phyloP scores from a whole-genome alignment of 1,284 basidiomycete genomes.

The Ceratorhiza oryzae-sativae region DNA sequence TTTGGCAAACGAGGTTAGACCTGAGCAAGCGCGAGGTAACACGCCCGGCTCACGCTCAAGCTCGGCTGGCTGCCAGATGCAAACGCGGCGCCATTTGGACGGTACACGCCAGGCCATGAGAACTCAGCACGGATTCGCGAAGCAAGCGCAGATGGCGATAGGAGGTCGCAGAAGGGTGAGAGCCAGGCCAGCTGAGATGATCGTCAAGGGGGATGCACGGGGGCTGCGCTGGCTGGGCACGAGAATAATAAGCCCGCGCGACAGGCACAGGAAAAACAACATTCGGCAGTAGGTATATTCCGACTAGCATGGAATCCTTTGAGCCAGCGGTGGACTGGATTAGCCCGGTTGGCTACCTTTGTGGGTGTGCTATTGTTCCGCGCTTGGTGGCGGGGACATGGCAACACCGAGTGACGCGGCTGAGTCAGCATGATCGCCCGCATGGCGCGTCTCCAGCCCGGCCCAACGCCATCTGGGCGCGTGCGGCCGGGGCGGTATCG shows the following conservation, averaged over 20 bases:
- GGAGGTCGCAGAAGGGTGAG: background rate
- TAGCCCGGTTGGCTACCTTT: no score
- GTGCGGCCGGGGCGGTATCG: no score
- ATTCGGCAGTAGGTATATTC: conserved; percentile 11
- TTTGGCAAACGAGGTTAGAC: conserved; percentile 18
- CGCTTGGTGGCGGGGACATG: conserved; percentile 3
- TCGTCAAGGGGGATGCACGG: conserved; percentile 7
- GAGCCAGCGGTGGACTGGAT: no score
- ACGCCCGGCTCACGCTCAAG: conserved; percentile 20
- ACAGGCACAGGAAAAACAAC: conserved; percentile 29
- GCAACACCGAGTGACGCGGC: no score
- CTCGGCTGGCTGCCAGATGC: conserved; percentile 35
- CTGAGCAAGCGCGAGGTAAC: background rate
- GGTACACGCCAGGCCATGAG: conserved; percentile 26
- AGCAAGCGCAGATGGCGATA: background rate
- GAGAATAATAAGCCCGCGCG: conserved; percentile 30
- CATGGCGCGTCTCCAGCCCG: no score
- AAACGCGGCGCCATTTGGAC: conserved; percentile 20
- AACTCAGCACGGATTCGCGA: conserved; percentile 14
- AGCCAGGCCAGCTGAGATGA: conserved; percentile 2
- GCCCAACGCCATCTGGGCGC: no score
- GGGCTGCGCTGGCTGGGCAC: background rate
- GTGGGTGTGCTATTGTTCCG: conserved; percentile 20
- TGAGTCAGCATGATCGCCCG: no score
- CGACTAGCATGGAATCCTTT: conserved; percentile 33